Conservation (phyloP, 805 yeast species). For the Novakomyces olei region DNA sequence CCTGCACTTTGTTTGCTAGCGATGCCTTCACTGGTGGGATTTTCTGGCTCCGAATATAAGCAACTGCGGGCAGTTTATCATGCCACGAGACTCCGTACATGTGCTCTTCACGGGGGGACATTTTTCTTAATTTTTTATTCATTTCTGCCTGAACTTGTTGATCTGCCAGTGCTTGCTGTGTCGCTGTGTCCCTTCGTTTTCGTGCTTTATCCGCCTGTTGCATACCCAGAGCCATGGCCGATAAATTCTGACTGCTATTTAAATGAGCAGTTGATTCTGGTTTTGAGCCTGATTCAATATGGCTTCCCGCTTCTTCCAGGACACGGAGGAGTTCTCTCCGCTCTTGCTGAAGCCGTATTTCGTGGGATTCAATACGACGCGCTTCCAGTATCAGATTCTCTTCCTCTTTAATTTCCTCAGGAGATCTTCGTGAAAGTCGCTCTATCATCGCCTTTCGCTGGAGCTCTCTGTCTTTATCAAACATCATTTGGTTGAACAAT, state of each 20-base stretch:
- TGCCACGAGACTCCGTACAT: slow-evolving; percentile 67
- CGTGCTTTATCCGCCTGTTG: slow-evolving; percentile 46
- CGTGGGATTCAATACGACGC: slow-evolving; percentile 72
- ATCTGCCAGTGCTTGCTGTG: slow-evolving; percentile 6
- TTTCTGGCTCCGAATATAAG: slow-evolving; percentile 55
- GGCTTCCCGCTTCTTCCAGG: slow-evolving; percentile 68
- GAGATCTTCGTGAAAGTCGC: slow-evolving; percentile 56
- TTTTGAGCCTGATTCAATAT: no score
- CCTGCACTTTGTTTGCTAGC: slow-evolving; percentile 36
- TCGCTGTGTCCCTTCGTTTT: slow-evolving; percentile 8
- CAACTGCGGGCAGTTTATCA: slow-evolving; percentile 40
- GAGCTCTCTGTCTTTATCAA: slow-evolving; percentile 45
- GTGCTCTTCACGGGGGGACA: slow-evolving; percentile 25
- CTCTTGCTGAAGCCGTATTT: slow-evolving; percentile 69
- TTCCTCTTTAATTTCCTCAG: slow-evolving; percentile 95
- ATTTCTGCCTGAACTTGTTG: slow-evolving; percentile 6
- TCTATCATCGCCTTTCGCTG: slow-evolving; percentile 65
- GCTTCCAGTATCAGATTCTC: slow-evolving; percentile 87
- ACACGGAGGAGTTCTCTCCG: slow-evolving; percentile 55
- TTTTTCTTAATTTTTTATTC: slow-evolving; percentile 8
- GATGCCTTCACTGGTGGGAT: slow-evolving; percentile 62
- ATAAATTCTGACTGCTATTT: slow-evolving; percentile 67
- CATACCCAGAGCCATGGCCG: slow-evolving; percentile 62
- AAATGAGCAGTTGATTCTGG: slow-evolving; percentile 53
- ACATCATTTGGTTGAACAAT: slow-evolving; percentile 42